Conservation (phyloP, 2,329 filamentous ascomycete species). For the Penicillium hordei region DNA sequence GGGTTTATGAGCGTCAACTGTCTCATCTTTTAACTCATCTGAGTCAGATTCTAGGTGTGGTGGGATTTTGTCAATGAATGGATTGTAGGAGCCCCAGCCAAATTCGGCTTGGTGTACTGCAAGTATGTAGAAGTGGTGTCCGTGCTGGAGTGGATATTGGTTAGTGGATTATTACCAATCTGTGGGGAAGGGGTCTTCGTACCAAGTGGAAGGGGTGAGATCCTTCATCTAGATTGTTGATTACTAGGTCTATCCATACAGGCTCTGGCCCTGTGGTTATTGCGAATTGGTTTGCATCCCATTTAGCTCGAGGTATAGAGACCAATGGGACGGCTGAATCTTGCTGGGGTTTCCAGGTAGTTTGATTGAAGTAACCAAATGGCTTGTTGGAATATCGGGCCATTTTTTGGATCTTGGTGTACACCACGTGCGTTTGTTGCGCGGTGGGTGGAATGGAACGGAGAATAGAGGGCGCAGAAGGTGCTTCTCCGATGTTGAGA, state of each 20-base stretch:
- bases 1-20: neutral
- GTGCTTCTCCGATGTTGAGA: conserved; percentile 30
- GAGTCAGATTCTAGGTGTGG: conserved; percentile 20
- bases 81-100: conserved; percentile 43
- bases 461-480: conserved; percentile 30
- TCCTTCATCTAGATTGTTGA: conserved; percentile 54
- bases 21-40: conserved; percentile 17
- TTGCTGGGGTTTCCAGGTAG: conserved; percentile 45
- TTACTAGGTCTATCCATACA: conserved; percentile 49
- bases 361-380: conserved; percentile 51
- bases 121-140: conserved; percentile 39
- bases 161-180: neutral
- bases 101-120: conserved; percentile 29
- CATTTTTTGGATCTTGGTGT: conserved; percentile 49
- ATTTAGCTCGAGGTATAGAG: conserved; percentile 35
- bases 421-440: conserved; percentile 47
- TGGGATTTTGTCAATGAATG: conserved; percentile 27
- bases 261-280: conserved; percentile 31
- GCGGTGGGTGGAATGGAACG: conserved; percentile 29
- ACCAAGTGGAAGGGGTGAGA: conserved; percentile 53
- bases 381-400: conserved; percentile 46
- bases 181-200: conserved; percentile 4
- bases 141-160: conserved; percentile 28
- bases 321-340: conserved; percentile 36
- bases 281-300: conserved; percentile 47